A percentile compares a stretch with the other conserved stretches of the same genome.
phyloP scores from a whole-genome alignment of 2,329 filamentous ascomycete species.

The Colletotrichum echinochloae region DNA sequence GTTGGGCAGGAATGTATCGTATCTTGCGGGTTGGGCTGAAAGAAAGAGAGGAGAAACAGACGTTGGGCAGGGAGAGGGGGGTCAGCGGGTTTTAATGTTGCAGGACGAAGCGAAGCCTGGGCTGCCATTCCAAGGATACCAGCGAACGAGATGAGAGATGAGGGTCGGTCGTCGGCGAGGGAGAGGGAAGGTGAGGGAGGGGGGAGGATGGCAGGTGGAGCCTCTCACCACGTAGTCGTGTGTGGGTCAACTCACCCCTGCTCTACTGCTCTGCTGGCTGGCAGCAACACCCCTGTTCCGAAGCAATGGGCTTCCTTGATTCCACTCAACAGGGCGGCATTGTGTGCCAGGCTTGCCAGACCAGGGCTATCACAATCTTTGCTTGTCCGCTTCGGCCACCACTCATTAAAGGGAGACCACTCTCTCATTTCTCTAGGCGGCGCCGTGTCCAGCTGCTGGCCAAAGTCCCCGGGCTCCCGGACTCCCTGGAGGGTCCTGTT shows the following conservation, averaged over 20 bases:
- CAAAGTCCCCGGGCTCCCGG: slow-evolving; percentile 24
- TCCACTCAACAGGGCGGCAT: slow-evolving; percentile 19
- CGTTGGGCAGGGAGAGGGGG: slow-evolving; percentile 54
- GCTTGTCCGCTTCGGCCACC: slow-evolving; percentile 10
- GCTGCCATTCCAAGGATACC: slow-evolving; percentile 16
- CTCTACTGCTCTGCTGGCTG: slow-evolving; percentile 26
- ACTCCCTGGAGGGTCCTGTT: background rate
- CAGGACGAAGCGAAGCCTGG: slow-evolving; percentile 35
- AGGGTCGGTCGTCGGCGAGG: slow-evolving; percentile 30
- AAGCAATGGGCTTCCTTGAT: slow-evolving; percentile 32
- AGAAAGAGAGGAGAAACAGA: slow-evolving; percentile 48
- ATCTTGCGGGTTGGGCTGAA: slow-evolving; percentile 50
- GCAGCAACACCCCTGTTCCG: slow-evolving; percentile 27
- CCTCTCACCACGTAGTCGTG: slow-evolving; percentile 31
- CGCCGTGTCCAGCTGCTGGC: slow-evolving; percentile 20
- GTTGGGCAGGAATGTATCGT: slow-evolving; percentile 44
- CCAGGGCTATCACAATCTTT: slow-evolving; percentile 22
- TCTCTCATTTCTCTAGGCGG: slow-evolving; percentile 30
- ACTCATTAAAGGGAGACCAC: slow-evolving; percentile 21
- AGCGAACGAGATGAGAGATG: slow-evolving; percentile 40
- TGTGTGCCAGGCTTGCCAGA: slow-evolving; percentile 26
- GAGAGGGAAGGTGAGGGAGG: background rate
- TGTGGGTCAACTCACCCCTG: slow-evolving; percentile 11
- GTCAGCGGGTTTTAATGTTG: slow-evolving; percentile 55
- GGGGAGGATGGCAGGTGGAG: slow-evolving; percentile 38